Evolutionary conservation across 2,329 filamentous ascomycete genomes (phyloP).

Genomic region (Trichoderma afroharzianum): DNA sequence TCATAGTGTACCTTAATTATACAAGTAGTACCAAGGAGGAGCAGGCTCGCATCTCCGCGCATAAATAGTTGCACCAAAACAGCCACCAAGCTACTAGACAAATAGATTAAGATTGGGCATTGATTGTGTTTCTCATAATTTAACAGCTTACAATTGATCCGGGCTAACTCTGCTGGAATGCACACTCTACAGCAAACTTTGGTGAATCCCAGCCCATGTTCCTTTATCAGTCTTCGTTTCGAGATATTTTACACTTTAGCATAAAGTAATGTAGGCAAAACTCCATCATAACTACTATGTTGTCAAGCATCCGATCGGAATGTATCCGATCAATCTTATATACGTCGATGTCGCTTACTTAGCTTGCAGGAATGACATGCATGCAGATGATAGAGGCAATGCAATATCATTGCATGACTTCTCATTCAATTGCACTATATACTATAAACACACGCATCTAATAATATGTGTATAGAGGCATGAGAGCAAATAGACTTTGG

Average conservation of each 20-base stretch:
- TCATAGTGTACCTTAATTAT: not conserved
- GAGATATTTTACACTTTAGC: not conserved
- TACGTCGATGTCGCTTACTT: not conserved
- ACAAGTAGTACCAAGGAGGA: not conserved
- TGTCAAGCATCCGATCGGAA: not conserved
- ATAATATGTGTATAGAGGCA: not conserved
- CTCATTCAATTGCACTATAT: not conserved
- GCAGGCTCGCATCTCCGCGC: not conserved
- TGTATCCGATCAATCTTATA: not conserved
- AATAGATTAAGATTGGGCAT: not conserved
- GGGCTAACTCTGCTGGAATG: not conserved
- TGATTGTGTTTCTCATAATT: not conserved
- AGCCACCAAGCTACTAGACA: not conserved
- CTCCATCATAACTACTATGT: not conserved
- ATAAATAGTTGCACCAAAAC: not conserved
- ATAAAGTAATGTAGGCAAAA: not conserved
- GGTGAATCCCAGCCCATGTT: not conserved
- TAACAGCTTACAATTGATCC: not conserved
- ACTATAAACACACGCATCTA: not conserved
- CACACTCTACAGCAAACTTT: not conserved
- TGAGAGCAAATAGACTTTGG: not conserved
- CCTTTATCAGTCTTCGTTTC: not conserved
- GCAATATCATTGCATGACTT: not conserved
- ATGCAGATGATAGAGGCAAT: not conserved
- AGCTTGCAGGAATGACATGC: not conserved